Evolutionary conservation across 1,284 basidiomycete species (phyloP).

Genomic region (Boletus semigastroideus): DNA sequence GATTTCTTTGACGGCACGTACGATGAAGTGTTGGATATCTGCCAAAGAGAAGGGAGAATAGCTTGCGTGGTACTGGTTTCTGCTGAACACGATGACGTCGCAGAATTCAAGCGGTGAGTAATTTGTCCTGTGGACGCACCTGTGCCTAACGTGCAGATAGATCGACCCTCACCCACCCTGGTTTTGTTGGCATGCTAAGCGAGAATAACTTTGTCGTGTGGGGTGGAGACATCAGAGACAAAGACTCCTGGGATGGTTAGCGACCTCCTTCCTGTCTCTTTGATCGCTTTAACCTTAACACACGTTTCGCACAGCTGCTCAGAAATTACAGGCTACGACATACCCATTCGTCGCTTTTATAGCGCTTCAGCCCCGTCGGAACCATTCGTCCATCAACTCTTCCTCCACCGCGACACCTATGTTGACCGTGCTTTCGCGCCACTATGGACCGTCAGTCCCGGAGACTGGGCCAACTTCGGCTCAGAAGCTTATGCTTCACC

Average conservation of each 20-base stretch:
- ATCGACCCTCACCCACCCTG: constrained; percentile 73
- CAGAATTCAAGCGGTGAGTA: constrained; percentile 78
- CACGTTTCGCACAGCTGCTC: constrained; percentile 56
- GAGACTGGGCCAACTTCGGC: constrained; percentile 59
- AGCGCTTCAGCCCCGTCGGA: constrained; percentile 76
- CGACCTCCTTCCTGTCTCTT: constrained; percentile 1
- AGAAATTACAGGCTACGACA: constrained; percentile 86
- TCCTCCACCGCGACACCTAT: constrained; percentile 46
- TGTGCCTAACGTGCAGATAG: constrained; percentile 38
- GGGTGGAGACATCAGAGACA: constrained; percentile 78
- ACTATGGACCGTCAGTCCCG: constrained; percentile 67
- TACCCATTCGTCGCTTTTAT: constrained; percentile 93
- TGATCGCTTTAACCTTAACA: constrained; percentile 10
- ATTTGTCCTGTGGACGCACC: neutral
- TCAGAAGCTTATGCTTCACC: constrained; percentile 59
- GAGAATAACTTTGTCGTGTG: constrained; percentile 67
- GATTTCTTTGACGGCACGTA: constrained; percentile 85
- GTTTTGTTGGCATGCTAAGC: constrained; percentile 55
- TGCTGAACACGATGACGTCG: constrained; percentile 86
- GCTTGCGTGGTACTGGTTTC: constrained; percentile 86
- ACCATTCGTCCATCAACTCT: constrained; percentile 37
- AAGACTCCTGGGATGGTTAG: constrained; percentile 83
- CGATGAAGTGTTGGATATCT: constrained; percentile 71
- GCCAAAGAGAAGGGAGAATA: constrained; percentile 72
- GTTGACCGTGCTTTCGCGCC: constrained; percentile 79